Evolutionary conservation across 140 eudicot species (phyloP).

Genomic region (Oenanthe javanica): DNA sequence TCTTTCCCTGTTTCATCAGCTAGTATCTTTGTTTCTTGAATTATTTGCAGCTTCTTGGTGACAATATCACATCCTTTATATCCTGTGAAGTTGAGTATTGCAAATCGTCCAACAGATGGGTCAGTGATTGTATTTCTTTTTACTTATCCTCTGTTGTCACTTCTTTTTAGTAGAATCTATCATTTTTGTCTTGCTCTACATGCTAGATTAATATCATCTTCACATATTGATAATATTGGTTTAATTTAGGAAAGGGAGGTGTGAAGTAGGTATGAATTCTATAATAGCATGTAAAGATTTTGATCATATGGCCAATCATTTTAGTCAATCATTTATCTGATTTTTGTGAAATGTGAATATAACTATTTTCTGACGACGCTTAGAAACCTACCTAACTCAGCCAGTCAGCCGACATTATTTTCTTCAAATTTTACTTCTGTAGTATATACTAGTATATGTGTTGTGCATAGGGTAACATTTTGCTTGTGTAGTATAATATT

Average conservation of each 20-base stretch:
- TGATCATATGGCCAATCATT: not conserved
- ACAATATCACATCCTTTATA: conserved; percentile 54
- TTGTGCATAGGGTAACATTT: not conserved
- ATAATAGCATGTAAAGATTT: not conserved
- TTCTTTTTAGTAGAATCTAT: not conserved
- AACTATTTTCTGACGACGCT: not conserved
- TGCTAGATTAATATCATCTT: not conserved
- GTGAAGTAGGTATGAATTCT: not conserved
- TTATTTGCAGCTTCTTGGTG: conserved; percentile 67
- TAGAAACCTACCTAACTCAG: not conserved
- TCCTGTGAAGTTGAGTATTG: conserved; percentile 72
- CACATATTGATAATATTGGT: not conserved
- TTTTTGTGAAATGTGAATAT: not conserved
- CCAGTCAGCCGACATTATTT: not conserved
- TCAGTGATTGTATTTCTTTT: conserved; percentile 21
- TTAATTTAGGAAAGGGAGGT: not conserved
- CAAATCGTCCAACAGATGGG: conserved; percentile 85
- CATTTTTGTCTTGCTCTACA: not conserved
- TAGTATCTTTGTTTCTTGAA: not conserved
- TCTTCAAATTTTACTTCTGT: not conserved
- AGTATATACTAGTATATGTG: not conserved
- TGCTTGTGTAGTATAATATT: not conserved
- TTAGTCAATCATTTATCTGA: too few relatives aligned
- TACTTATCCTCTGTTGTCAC: not conserved
- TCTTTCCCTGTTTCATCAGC: not conserved